phyloP scores from a whole-genome alignment of 495 filamentous ascomycete species.

The Schizothecium vesticola region DNA sequence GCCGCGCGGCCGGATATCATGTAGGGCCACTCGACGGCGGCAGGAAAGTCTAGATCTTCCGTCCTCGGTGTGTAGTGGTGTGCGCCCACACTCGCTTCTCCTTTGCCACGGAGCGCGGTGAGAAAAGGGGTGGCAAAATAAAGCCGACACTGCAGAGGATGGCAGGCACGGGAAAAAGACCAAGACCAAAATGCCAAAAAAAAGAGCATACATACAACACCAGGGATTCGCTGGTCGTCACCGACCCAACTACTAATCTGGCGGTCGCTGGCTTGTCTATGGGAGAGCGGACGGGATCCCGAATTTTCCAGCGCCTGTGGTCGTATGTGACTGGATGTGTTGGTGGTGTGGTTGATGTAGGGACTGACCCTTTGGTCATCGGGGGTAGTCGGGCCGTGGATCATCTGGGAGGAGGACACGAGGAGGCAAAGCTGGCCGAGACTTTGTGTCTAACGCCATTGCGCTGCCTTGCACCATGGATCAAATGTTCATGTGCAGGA shows the following conservation, averaged over 20 bases:
- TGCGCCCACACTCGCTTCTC: neutral
- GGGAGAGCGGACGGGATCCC: slow-evolving; percentile 49
- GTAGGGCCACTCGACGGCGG: neutral
- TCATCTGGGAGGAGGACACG: no score
- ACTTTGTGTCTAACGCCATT: no score
- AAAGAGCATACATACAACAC: slow-evolving; percentile 36
- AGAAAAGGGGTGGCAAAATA: neutral
- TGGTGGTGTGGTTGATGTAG: neutral
- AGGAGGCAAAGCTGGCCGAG: no score
- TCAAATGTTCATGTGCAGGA: no score
- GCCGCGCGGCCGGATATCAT: neutral
- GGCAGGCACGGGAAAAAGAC: neutral
- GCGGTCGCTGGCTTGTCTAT: slow-evolving; percentile 31
- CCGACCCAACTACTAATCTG: slow-evolving; percentile 38
- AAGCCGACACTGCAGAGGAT: neutral
- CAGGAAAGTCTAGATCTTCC: neutral
- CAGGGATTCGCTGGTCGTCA: slow-evolving; percentile 33
- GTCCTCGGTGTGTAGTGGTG: neutral
- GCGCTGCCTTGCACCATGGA: no score
- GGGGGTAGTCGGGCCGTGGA: neutral
- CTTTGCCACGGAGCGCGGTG: neutral
- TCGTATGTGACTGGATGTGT: slow-evolving; percentile 31
- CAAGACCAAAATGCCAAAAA: neutral
- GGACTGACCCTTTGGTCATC: neutral
- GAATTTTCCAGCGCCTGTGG: slow-evolving; percentile 40